These are phyloP conservation scores for Diaporthe ilicicola DNA, from an alignment of 2,329 filamentous ascomycete species.

Conservation along the genomic window DNA sequence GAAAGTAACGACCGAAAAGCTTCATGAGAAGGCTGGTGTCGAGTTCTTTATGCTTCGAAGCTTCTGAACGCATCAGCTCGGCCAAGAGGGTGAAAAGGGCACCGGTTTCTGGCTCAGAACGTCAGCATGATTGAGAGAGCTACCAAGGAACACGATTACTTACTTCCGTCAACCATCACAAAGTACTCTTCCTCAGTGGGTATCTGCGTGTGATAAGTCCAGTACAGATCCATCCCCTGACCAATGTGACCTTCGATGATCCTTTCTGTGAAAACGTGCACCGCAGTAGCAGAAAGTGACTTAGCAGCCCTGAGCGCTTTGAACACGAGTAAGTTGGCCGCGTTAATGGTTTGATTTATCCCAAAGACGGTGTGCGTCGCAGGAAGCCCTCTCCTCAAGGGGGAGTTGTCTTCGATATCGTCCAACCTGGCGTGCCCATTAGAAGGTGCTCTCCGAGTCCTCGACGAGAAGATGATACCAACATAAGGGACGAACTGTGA, in stretches of 20 bases:
- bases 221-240: slow-evolving; percentile 39
- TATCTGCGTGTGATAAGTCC: slow-evolving; percentile 32
- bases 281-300: slow-evolving; percentile 35
- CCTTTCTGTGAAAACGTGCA: neutral
- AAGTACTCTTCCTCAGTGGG: slow-evolving; percentile 38
- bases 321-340: neutral
- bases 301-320: neutral
- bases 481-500: neutral
- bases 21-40: neutral
- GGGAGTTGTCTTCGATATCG: neutral
- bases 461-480: neutral
- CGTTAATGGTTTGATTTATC: neutral
- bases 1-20: neutral
- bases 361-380: neutral
- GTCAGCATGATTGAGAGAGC: neutral
- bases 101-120: slow-evolving; percentile 27
- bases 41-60: neutral
- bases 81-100: slow-evolving; percentile 35
- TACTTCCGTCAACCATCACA: slow-evolving; percentile 36
- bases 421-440: neutral
- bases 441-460: neutral
- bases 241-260: slow-evolving; percentile 34
- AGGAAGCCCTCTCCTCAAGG: neutral
- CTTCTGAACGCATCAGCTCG: slow-evolving; percentile 26
- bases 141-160: neutral